phyloP scores from a whole-genome alignment of 495 filamentous ascomycete genomes.

The Cladorrhinum samala region DNA sequence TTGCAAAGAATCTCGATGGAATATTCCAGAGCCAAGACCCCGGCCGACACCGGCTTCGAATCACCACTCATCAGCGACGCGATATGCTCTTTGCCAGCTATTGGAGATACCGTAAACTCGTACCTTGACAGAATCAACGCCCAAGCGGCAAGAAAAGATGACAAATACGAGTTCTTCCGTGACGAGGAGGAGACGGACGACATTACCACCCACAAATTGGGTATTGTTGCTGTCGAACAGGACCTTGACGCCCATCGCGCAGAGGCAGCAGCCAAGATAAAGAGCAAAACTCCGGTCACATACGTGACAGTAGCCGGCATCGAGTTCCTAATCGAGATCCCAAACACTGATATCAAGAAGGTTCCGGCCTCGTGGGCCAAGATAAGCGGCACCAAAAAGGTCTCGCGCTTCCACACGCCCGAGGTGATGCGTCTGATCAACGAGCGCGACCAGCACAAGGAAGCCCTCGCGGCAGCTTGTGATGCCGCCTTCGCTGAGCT shows the following conservation, averaged over 20 bases:
- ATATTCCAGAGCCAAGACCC: conserved; percentile 58
- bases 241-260: conserved; percentile 72
- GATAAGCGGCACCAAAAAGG: conserved; percentile 86
- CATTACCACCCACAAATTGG: conserved; percentile 81
- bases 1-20: conserved; percentile 73
- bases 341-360: conserved; percentile 69
- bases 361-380: conserved; percentile 94
- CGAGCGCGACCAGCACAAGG: conserved; percentile 92
- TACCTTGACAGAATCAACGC: conserved; percentile 83
- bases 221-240: conserved; percentile 83
- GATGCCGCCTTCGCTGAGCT: conserved; percentile 73
- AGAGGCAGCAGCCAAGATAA: conserved; percentile 61
- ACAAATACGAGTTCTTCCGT: conserved; percentile 91
- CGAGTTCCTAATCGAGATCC: conserved; percentile 89
- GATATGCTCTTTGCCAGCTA: conserved; percentile 69
- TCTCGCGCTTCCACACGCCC: conserved; percentile 91
- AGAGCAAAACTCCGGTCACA: conserved; percentile 58
- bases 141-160: conserved; percentile 74
- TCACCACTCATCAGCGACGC: conserved; percentile 66
- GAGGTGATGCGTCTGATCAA: conserved; percentile 74
- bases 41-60: conserved; percentile 65
- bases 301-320: conserved; percentile 83
- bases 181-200: conserved; percentile 79
- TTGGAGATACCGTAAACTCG: conserved; percentile 58
- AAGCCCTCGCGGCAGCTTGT: conserved; percentile 85